Base-by-base conservation (phyloP, 192 early-diverging fungal genomes). In the Podila minutissima region DNA sequence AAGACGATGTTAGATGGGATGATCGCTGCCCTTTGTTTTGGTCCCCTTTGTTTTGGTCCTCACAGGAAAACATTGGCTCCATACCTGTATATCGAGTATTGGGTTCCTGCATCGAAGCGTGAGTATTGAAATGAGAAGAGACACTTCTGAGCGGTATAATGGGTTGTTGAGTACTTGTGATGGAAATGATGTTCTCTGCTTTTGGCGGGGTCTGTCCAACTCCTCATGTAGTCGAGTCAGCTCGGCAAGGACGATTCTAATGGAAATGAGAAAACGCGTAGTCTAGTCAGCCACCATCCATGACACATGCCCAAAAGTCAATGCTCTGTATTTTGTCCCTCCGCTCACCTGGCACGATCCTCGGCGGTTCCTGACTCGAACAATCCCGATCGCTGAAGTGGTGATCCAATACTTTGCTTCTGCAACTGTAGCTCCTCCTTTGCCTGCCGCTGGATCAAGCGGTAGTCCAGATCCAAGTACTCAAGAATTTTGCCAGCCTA, bases 351-450 rank as follows among this genome's bases (percentile, higher is more conserved):
- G n/a, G 67, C 77, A 5, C 77, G 77, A 22, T 81, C 77, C 38
- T 68, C 71, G 20, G 66, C 33, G 0, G 71, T 51, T 38, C 71
- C 77, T 59, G 67, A 55, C 29, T 81, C 77, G 35, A 81, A 81
- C 0, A 50, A 41, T 3, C 65, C 22, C 13, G 59, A 58, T 59
- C 48, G 51, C 13, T 55, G 49, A 15, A 46, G 12, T 15, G 66
- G 26, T 9, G 53, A 26, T n/a, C 11, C 20, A 3, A 64, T 26
- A 24, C 51, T 57, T 37, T 73, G 70, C n/a, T 81, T 81, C 33
- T 73, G 60, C 20, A 81, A 29, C 20, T 81, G 77, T 15, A 81
- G 58, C 32, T 81, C 70, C 35, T 81, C 77, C 48, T 81, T 81
- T 38, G 72, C 77, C 49, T 81, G 77, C 28, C 71, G 77, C 32